Percentiles rank a stretch among this genome's conserved stretches.
phyloP scores from a whole-genome alignment of 176 grass and related monocot species.

The Luzula sylvatica region DNA sequence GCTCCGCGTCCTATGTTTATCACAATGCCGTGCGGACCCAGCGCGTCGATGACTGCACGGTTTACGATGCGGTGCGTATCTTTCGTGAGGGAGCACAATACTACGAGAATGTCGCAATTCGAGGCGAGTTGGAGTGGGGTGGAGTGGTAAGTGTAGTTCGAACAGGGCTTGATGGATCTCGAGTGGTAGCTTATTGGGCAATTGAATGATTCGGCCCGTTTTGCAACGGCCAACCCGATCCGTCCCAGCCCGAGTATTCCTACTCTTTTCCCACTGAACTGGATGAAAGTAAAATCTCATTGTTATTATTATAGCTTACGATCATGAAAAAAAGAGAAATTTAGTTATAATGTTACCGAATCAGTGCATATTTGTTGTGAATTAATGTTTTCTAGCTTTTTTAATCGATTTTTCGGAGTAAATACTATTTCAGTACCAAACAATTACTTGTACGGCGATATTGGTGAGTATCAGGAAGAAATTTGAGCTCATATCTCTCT shows the following conservation, averaged over 20 bases:
- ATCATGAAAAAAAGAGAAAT: no score
- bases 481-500: no score
- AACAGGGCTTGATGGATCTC: constrained; percentile 39
- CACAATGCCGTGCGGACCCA: constrained; percentile 64
- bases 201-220: constrained; percentile 55
- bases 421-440: no score
- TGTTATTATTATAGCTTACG: no score
- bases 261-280: constrained; percentile 90
- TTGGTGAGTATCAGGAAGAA: no score
- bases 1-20: constrained; percentile 79
- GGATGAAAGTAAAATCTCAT: no score
- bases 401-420: no score
- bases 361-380: no score
- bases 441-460: no score
- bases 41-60: constrained; percentile 61
- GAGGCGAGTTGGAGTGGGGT: constrained; percentile 39
- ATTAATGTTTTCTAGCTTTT: no score
- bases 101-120: constrained; percentile 61
- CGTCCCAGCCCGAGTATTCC: constrained; percentile 86
- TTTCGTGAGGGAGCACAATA: constrained; percentile 58
- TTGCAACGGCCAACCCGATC: constrained; percentile 62
- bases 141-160: constrained; percentile 52
- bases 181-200: constrained; percentile 67
- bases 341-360: no score
- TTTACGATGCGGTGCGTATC: constrained; percentile 66